Percentiles rank a stretch among this genome's conserved stretches.
Evolutionary conservation across 306 rosid genomes (phyloP).

Genomic region (Vigna radiata): DNA sequence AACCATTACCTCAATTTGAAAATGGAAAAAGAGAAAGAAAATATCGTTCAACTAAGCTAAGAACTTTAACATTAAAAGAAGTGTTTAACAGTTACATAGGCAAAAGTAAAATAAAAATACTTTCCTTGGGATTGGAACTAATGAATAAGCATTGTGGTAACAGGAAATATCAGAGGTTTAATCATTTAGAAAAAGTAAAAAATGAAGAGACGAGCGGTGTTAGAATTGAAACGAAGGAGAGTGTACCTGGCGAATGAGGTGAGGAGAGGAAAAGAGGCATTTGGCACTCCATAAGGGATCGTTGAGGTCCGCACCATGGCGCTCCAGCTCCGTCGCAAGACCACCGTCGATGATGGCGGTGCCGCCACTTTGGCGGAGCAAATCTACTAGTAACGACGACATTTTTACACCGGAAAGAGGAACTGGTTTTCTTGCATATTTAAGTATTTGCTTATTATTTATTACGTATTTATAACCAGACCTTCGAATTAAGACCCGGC

Average conservation of each 20-base stretch:
- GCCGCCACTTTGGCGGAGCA: conserved; percentile 53
- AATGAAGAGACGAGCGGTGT: conserved; percentile 4
- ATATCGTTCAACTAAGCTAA: neutral
- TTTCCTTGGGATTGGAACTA: neutral
- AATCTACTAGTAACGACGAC: conserved; percentile 49
- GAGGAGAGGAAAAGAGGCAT: conserved; percentile 57
- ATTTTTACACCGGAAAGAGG: conserved; percentile 10
- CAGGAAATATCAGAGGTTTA: conserved; percentile 14
- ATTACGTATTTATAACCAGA: neutral
- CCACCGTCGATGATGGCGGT: conserved; percentile 62
- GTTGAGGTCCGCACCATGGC: conserved; percentile 64
- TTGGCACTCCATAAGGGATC: conserved; percentile 73
- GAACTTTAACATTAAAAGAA: neutral
- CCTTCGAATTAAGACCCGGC: neutral
- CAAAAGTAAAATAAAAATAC: neutral
- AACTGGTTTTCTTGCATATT: neutral
- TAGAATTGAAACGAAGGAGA: neutral
- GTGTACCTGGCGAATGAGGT: conserved; percentile 62
- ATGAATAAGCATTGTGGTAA: neutral
- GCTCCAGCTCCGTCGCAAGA: conserved; percentile 65
- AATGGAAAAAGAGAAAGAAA: neutral
- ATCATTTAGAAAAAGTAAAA: neutral
- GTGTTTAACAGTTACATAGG: neutral
- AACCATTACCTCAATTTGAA: neutral
- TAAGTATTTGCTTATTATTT: neutral